Evolutionary conservation across 306 rosid species (phyloP), one percentile per base, ranked within the genome.

Genomic region (Quercus bicolor): DNA sequence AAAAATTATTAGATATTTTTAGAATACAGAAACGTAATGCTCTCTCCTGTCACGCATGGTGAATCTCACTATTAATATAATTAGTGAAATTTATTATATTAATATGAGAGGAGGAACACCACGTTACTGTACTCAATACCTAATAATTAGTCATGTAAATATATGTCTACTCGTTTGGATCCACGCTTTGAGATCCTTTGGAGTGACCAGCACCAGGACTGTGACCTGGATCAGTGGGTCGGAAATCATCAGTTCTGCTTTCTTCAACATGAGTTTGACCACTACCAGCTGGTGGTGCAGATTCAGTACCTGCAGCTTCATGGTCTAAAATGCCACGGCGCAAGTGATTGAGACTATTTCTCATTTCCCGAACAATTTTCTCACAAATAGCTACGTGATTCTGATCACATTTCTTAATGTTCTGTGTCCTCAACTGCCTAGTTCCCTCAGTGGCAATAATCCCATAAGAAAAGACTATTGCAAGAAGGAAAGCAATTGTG

Each of bases 161-260:
- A 31, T 57, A 55, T 54, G 31, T 26, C 76, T 85, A 85, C 40
- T 75, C 78, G 48, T 31, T 85, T 77, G 86, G 84, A 56, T 70
- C 78, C 1, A 18, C n/a, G 24, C 14, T 61, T 34, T 75, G 26
- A 5, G 87, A 82, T 19, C 89, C 89, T 53, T 75, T 28, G 29
- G 88, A 78, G 79, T 88, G 94, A 5, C 98, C 98, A 14, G 90
- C 97, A 6, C 98, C 98, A 10, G 97, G 98, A 56, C 97, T 90
- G 76, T 94, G 95, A 60, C 98, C 97, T 0, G 97, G 97, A 0
- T 84, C 83, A 2, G 97, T 92, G 2, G 98, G 90, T 18, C 93
- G 88, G 54, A 78, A 86, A 81, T 88, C 92, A 11, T 86, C 93
- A 12, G 52, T 29, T 54, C 48, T 19, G 16, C 37, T 72, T 8